Base-by-base conservation (phyloP, 257 asterid genomes). In the Plectranthus barbatus region DNA sequence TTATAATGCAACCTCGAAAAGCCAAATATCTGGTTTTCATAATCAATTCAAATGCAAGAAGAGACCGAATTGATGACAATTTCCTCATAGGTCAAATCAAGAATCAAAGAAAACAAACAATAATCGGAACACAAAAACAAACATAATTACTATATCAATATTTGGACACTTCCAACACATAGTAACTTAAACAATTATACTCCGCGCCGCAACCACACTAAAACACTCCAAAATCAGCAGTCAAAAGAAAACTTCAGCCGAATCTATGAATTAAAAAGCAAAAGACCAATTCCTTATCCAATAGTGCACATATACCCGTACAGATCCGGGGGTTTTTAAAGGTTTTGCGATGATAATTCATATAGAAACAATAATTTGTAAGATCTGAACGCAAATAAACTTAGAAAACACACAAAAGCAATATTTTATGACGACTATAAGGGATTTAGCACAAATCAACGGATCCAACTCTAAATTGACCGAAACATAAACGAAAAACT, bases 321-420 rank as follows among this genome's bases (percentile, higher is more conserved):
- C 26, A 51, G 72, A 72, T 72, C 77, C n/a, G n/a, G n/a, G 59
- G 59, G 64, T 48, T 21, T 20, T 29, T 23, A 13, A 21, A 44
- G 3, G 3, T 20, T 42, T 21, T 1, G 20, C 18, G 18, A 14
- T 9, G 0, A 45, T 10, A 31, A 61, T 17, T 29, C 19, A 26
- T 26, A 26, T 26, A 5, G 31, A 20, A 29, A 52, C n/a, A n/a
- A n/a, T n/a, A 19, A 13, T 14, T 58, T 59, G 21, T 18, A 23
- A 42, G 17, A n/a, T 19, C 13, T 37, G 44, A 20, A 31, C 6
- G 41, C 41, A 37, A 12, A 26, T 7, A 46, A 24, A 56, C 57
- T 45, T 24, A 26, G 39, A 56, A 55, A 2, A 63, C 37, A 19
- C 37, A 31, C 6, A 18, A 53, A 70, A 44, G 60, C 44, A 19